phyloP scores from a whole-genome alignment of 2,329 filamentous ascomycete genomes.

The Phyllosticta ampelicida region DNA sequence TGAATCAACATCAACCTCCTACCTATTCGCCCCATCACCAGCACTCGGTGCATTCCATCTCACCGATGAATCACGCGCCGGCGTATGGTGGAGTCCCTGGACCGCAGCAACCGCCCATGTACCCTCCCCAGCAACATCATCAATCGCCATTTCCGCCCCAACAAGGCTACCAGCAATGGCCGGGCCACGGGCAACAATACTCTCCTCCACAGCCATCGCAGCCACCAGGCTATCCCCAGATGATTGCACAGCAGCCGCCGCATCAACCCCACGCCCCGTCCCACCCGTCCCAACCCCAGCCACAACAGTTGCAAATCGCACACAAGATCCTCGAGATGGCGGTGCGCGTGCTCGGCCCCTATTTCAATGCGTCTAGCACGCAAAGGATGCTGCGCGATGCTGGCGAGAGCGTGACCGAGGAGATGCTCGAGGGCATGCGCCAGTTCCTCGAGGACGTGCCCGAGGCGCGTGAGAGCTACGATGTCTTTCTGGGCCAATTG shows the following conservation, averaged over 20 bases:
- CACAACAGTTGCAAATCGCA: constrained; percentile 8
- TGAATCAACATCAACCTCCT: not conserved
- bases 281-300: constrained; percentile 5
- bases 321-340: constrained; percentile 23
- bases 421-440: constrained; percentile 64
- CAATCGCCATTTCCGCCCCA: constrained; percentile 23
- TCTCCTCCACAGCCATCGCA: not conserved
- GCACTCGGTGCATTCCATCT: constrained; percentile 15
- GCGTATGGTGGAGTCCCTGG: not conserved
- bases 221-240: not conserved
- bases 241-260: constrained; percentile 16
- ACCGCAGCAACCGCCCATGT: constrained; percentile 4
- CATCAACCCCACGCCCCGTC: constrained; percentile 5
- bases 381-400: constrained; percentile 26
- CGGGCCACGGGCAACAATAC: constrained; percentile 11
- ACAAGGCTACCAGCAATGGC: constrained; percentile 11
- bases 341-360: constrained; percentile 32
- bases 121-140: constrained; percentile 26
- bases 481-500: constrained; percentile 15
- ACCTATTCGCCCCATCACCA: not conserved
- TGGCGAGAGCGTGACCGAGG: constrained; percentile 24
- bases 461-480: constrained; percentile 49
- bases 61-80: not conserved
- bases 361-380: constrained; percentile 33
- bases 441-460: constrained; percentile 57